A percentile compares a stretch with the other conserved stretches of the same genome.
phyloP scores from a whole-genome alignment of 2,329 filamentous ascomycete species.

The Cadophora sp. region DNA sequence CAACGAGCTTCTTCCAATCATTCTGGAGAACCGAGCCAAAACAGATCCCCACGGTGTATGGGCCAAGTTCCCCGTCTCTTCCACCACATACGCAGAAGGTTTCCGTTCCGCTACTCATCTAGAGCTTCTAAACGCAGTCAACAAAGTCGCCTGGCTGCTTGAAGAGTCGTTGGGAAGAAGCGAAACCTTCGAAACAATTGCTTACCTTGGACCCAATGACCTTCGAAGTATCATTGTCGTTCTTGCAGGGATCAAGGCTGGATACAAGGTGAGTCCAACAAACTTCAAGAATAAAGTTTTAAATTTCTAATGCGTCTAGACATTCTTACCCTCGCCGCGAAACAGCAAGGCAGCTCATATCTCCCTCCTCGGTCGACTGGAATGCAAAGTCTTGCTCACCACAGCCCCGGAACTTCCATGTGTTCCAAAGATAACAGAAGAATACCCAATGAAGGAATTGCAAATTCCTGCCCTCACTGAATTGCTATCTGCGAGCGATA shows the following conservation, averaged over 20 bases:
- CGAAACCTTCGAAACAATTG: slow-evolving; percentile 49
- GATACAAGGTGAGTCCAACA: slow-evolving; percentile 1
- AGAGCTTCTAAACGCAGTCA: slow-evolving; percentile 35
- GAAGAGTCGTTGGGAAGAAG: slow-evolving; percentile 26
- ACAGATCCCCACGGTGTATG: slow-evolving; percentile 22
- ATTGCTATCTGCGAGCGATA: neutral
- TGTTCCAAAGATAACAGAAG: slow-evolving; percentile 6
- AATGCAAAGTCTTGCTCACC: slow-evolving; percentile 7
- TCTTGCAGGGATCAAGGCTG: slow-evolving; percentile 9
- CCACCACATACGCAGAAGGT: slow-evolving; percentile 23
- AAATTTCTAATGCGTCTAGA: neutral
- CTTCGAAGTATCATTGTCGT: slow-evolving; percentile 10
- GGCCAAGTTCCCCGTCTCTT: slow-evolving; percentile 27
- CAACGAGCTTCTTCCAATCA: slow-evolving; percentile 10
- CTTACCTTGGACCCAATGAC: slow-evolving; percentile 49
- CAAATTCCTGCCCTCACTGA: neutral
- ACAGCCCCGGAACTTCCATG: slow-evolving; percentile 9
- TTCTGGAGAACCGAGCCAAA: slow-evolving; percentile 20
- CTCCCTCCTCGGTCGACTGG: neutral
- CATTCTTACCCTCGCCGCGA: slow-evolving; percentile 10
- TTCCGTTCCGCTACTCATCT: slow-evolving; percentile 31
- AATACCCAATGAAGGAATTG: slow-evolving; percentile 8
- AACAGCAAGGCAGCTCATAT: slow-evolving; percentile 9
- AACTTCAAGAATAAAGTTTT: no score
- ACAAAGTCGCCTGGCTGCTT: slow-evolving; percentile 37